phyloP scores from a whole-genome alignment of 2,329 filamentous ascomycete genomes.

The Lecanicillium sp. region DNA sequence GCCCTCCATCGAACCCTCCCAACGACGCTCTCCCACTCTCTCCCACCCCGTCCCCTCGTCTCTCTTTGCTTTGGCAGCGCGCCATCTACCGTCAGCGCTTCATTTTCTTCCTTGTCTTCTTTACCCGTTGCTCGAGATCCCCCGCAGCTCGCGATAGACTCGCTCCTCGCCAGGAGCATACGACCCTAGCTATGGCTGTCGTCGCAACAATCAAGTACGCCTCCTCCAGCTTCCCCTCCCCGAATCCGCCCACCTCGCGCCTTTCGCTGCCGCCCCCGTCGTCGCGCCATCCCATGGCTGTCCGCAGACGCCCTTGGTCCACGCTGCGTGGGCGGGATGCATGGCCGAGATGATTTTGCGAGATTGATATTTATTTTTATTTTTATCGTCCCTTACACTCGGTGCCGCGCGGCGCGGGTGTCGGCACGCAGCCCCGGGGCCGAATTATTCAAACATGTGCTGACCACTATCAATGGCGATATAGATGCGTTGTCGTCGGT shows the following conservation, averaged over 20 bases:
- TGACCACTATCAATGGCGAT: constrained; percentile 14
- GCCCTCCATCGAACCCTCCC: too few species aligned
- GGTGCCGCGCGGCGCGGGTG: too few species aligned
- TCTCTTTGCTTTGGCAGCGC: too few species aligned
- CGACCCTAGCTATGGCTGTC: constrained; percentile 43
- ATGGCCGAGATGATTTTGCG: not conserved
- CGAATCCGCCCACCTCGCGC: constrained; percentile 1
- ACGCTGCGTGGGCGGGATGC: not conserved
- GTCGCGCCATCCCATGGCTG: constrained; percentile 3
- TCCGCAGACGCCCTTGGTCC: too few species aligned
- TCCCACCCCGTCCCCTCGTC: too few species aligned
- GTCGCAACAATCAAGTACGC: constrained; percentile 59
- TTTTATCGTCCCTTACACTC: too few species aligned
- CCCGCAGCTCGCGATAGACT: constrained; percentile 12
- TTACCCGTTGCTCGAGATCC: constrained; percentile 5
- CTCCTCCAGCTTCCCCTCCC: constrained; percentile 14
- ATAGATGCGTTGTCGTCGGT: constrained; percentile 94
- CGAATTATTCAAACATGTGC: constrained; percentile 10
- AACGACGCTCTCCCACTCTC: too few species aligned
- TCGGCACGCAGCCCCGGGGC: too few species aligned
- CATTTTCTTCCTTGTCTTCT: constrained; percentile 2
- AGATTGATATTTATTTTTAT: constrained; percentile 1
- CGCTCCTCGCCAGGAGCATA: constrained; percentile 29
- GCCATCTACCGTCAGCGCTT: too few species aligned
- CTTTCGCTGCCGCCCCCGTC: constrained; percentile 11